Evolutionary conservation across 805 yeast genomes (phyloP), one percentile per base, ranked within the genome.

Genomic region (Candida berthetii): DNA sequence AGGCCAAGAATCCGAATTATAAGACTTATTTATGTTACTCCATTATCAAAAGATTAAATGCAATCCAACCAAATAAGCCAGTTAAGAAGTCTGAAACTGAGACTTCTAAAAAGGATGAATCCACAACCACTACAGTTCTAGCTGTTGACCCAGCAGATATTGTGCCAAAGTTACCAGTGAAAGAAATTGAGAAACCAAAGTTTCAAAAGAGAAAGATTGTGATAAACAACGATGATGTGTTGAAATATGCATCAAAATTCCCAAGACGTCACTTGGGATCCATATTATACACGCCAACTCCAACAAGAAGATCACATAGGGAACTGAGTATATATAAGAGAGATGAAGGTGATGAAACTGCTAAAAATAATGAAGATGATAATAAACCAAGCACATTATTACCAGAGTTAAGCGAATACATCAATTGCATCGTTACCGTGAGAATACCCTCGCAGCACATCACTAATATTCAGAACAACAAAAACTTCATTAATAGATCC

Each of bases 231-330:
- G 43, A 51, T 11, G 69, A 66, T 29, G 78, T 69, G 2, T 42
- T 73, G 0, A 58, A 56, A 14, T 57, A 58, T 20, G 74, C 74
- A 2, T 48, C 61, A 3, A 50, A 56, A 41, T 74, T 76, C 48
- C 71, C 72, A 25, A 58, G 78, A 33, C 60, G 58, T 31, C 62
- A 69, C 44, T 58, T 82, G 9, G 86, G 86, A 0, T 65, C 77
- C 1, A 58, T 82, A 4, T 56, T 81, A 0, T 85, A 86, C 55
- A 72, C 71, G 35, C 74, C 78, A 8, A 68, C 70, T 17, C 79
- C 82, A 13, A 77, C 82, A 0, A 64, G 65, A 62, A 56, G 61
- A 1, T 63, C 74, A 10, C 48, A 56, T 37, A 43, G 38, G 27
- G 50, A 53, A 27, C 32, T 53, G 9, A 11, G 19, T 42, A 16